These are phyloP conservation scores for Buddleja alternifolia DNA, from an alignment of 257 asterid species.

Conservation along the genomic window DNA sequence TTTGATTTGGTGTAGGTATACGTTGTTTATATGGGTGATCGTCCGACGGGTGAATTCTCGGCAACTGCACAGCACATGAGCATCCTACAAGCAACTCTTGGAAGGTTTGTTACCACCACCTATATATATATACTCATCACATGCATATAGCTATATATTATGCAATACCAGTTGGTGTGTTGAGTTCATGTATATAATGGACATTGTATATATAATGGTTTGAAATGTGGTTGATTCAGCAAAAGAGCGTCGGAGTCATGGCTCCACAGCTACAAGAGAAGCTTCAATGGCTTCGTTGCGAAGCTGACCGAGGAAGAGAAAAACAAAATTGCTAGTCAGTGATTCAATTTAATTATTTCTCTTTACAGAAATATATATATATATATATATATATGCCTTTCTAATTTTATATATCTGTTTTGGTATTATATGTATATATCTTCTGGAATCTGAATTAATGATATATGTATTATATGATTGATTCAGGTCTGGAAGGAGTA, in stretches of 20 bases:
- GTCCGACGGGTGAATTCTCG: slow-evolving; percentile 42
- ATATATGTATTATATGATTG: too few species aligned
- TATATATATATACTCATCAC: too few species aligned
- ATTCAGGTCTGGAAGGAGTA: slow-evolving; percentile 51
- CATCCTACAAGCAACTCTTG: slow-evolving; percentile 50
- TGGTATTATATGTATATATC: not conserved
- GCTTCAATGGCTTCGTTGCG: slow-evolving; percentile 72
- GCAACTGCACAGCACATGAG: slow-evolving; percentile 47
- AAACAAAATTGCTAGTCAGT: slow-evolving; percentile 46
- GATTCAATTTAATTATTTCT: too few species aligned
- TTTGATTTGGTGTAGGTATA: slow-evolving; percentile 36
- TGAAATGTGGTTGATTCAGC: slow-evolving; percentile 24
- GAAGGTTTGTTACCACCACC: slow-evolving; percentile 41
- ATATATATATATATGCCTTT: not conserved
- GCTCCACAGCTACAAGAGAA: slow-evolving; percentile 53
- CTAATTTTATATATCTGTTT: not conserved
- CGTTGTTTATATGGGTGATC: slow-evolving; percentile 68
- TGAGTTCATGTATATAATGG: too few species aligned
- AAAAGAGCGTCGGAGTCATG: slow-evolving; percentile 45
- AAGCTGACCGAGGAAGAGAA: slow-evolving; percentile 53
- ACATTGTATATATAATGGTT: not conserved
- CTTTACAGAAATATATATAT: not conserved
- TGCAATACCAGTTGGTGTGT: too few species aligned
- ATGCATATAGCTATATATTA: too few species aligned
- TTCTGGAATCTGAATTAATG: too few species aligned